Percentiles rank a stretch among this genome's conserved stretches.
phyloP scores from a whole-genome alignment of 78 protist genomes.

The Dictyostelium firmibasis region DNA sequence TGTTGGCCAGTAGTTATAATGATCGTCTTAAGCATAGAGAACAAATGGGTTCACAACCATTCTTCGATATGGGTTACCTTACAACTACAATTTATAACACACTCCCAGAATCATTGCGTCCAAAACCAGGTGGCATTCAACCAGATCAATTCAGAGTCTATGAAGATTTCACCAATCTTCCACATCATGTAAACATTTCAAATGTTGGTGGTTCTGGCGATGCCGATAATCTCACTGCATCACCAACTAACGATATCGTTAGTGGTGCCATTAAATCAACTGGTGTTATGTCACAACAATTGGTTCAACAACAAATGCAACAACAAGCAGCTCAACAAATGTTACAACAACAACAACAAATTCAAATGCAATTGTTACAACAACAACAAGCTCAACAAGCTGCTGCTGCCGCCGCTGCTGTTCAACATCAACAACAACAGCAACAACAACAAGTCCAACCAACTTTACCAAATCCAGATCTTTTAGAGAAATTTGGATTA shows the following conservation, averaged over 20 bases:
- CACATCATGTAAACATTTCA: conserved; percentile 58
- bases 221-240: neutral
- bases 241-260: neutral
- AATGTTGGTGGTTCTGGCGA: neutral
- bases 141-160: conserved; percentile 90
- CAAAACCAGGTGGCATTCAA: conserved; percentile 86
- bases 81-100: conserved; percentile 45
- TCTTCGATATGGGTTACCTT: conserved; percentile 70
- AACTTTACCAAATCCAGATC: neutral
- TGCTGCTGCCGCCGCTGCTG: neutral
- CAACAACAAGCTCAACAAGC: neutral
- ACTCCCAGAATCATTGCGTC: conserved; percentile 92
- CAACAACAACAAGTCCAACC: neutral
- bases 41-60: conserved; percentile 59
- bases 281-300: neutral
- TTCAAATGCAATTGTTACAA: neutral
- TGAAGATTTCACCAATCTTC: conserved; percentile 87
- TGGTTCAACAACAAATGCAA: conserved; percentile 1
- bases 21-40: conserved; percentile 84
- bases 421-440: conserved; percentile 6
- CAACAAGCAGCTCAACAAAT: neutral
- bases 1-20: conserved; percentile 70
- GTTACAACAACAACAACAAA: neutral
- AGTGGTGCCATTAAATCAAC: conserved; percentile 1
- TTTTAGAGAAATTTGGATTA: conserved; percentile 22